Percentiles rank a stretch among this genome's conserved stretches.
Evolutionary conservation across 192 early-diverging fungal genomes (phyloP).

Genomic region (Anaeromyces robustus): DNA sequence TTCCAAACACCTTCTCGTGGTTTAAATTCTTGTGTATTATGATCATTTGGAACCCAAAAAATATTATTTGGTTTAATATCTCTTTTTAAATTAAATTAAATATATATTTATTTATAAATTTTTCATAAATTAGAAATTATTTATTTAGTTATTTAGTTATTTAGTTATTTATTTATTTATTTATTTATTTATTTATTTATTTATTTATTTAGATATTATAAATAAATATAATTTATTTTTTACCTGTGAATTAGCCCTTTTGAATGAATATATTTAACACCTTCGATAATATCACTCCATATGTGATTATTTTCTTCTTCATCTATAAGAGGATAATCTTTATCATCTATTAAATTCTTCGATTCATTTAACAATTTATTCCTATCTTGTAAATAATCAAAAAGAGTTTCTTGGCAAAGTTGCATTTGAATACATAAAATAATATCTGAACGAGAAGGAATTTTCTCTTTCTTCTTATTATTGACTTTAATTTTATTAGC

Average conservation of each 20-base stretch:
- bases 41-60: constrained; percentile 18
- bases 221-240: not conserved
- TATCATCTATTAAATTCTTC: not conserved
- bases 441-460: not conserved
- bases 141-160: no score
- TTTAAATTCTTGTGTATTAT: not conserved
- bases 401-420: constrained; percentile 38
- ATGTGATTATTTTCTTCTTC: constrained; percentile 21
- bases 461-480: not conserved
- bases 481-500: not conserved
- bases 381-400: not conserved
- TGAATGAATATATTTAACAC: constrained; percentile 56
- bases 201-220: no score
- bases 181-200: no score
- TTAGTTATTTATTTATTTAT: no score
- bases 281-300: constrained; percentile 59
- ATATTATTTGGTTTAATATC: constrained; percentile 62
- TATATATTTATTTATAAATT: no score
- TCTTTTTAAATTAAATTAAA: constrained; percentile 2
- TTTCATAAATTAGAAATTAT: no score
- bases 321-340: not conserved
- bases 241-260: constrained; percentile 49
- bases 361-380: not conserved
- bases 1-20: not conserved
- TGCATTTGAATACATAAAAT: constrained; percentile 83